Evolutionary conservation across 2,329 filamentous ascomycete species (phyloP).

Genomic region (Periconia sp.): DNA sequence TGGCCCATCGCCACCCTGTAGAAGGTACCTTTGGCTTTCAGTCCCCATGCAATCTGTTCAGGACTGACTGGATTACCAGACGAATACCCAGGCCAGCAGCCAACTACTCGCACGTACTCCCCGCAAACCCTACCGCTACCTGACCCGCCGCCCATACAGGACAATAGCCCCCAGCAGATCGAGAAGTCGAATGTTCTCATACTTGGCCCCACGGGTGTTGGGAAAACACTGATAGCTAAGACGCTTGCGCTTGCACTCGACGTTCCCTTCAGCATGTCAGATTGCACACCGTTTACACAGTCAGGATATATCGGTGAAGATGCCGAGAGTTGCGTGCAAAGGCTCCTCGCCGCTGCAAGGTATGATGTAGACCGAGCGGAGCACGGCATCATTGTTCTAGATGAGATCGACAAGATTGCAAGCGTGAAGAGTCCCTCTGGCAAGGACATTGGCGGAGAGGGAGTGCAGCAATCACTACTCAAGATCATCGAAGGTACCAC

Average conservation of each 20-base stretch:
- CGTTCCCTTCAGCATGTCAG: constrained; percentile 92
- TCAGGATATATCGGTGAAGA: constrained; percentile 98
- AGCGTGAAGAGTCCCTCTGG: constrained; percentile 85
- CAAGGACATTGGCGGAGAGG: constrained; percentile 93
- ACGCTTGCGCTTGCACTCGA: constrained; percentile 92
- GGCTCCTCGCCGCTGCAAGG: constrained; percentile 86
- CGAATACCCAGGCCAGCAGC: constrained; percentile 67
- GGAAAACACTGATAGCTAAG: constrained; percentile 94
- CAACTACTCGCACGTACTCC: constrained; percentile 51
- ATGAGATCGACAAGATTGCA: constrained; percentile 97
- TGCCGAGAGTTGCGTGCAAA: constrained; percentile 92
- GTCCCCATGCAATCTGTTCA: constrained; percentile 1
- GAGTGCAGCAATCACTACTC: constrained; percentile 91
- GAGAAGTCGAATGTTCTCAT: constrained; percentile 96
- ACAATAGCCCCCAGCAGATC: constrained; percentile 71
- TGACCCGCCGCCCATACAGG: constrained; percentile 54
- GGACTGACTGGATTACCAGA: constrained; percentile 59
- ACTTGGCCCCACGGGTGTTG: constrained; percentile 90
- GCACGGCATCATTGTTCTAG: constrained; percentile 90
- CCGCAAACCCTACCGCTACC: constrained; percentile 27
- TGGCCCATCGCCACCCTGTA: constrained; percentile 72
- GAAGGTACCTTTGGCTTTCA: constrained; percentile 73
- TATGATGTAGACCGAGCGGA: constrained; percentile 86
- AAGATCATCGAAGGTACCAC: constrained; percentile 98
- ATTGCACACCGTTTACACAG: constrained; percentile 95